These are phyloP conservation scores for Lasiosphaeris hirsuta DNA, from an alignment of 495 filamentous ascomycete genomes.

Conservation along the genomic window DNA sequence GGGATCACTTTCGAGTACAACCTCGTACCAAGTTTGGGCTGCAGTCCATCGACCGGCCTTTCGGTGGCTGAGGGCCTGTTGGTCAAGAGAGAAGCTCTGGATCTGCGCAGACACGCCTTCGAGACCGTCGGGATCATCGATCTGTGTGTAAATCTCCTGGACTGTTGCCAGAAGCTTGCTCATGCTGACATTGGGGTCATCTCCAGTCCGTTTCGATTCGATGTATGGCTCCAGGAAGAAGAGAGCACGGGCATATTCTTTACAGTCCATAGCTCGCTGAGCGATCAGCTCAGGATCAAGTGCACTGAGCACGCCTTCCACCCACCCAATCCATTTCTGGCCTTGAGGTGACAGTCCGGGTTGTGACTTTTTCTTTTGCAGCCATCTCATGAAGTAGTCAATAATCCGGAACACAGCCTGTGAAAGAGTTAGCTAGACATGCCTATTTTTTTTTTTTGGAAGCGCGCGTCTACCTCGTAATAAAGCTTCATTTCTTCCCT, in stretches of 20 bases:
- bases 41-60: slow-evolving; percentile 97
- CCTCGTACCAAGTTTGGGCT: slow-evolving; percentile 96
- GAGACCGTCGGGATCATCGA: slow-evolving; percentile 96
- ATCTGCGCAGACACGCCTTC: slow-evolving; percentile 88
- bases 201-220: slow-evolving; percentile 42
- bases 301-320: slow-evolving; percentile 47
- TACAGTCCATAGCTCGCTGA: slow-evolving; percentile 81
- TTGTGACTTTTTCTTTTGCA: slow-evolving; percentile 61
- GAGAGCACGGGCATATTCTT: slow-evolving; percentile 84
- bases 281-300: slow-evolving; percentile 87
- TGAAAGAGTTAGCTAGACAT: not conserved
- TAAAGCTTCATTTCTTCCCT: slow-evolving; percentile 72
- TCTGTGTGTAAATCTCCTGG: slow-evolving; percentile 91
- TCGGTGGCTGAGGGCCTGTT: slow-evolving; percentile 86
- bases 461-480: slow-evolving; percentile 62
- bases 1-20: slow-evolving; percentile 74
- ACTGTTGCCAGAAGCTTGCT: slow-evolving; percentile 67
- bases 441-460: not conserved
- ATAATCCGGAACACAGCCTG: slow-evolving; percentile 87
- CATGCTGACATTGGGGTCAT: slow-evolving; percentile 42
- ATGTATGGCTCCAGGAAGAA: slow-evolving; percentile 95
- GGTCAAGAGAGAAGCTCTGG: slow-evolving; percentile 76
- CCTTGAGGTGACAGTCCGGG: slow-evolving; percentile 24
- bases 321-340: slow-evolving; percentile 32
- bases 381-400: slow-evolving; percentile 87